Evolutionary conservation across 108 stramenopile species (phyloP), one percentile per base, ranked within the genome.

Genomic region (Skeletonema tropicum): DNA sequence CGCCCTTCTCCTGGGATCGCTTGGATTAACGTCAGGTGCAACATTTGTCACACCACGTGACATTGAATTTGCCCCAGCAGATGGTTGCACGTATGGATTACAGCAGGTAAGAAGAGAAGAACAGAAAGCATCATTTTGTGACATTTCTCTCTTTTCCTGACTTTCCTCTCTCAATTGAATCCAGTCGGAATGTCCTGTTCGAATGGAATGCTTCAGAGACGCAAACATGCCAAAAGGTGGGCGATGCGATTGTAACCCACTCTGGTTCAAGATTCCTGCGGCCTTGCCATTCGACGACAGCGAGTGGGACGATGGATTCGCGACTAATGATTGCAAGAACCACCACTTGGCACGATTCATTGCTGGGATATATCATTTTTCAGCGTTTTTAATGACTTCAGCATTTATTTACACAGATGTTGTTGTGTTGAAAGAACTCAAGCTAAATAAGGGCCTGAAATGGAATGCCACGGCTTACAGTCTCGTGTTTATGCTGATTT

Each of bases 261-360:
- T 81, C 14, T 81, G 60, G 30, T 66, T 58, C 26, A 70, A 71
- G 39, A 41, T 52, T 45, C 73, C 62, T 14, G 57, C 11, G 19
- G 69, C 64, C 55, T 60, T 81, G 25, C 80, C 80, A 17, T 83
- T 79, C 49, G 73, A 83, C 30, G 77, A 83, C 57, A 67, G 33
- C n/a, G 82, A 83, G 55, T 78, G 76, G 82, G 82, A 83, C 29
- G 82, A 83, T 57, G 77, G 77, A 35, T 74, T 69, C 60, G 19
- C 64, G 38, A 41, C 82, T 14, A 48, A 21, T n/a, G 77, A 83
- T 52, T 83, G 82, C 77, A 35, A 21, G 29, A 52, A 73, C 31
- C 30, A 73, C 29, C 33, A 55, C 45, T 57, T 79, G 21, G 29
- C 38, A 11, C 62, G 71, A 41, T 74, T 74, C 64, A 26, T 75